Conservation (phyloP, 257 asterid species). For the Solanum okadae region DNA sequence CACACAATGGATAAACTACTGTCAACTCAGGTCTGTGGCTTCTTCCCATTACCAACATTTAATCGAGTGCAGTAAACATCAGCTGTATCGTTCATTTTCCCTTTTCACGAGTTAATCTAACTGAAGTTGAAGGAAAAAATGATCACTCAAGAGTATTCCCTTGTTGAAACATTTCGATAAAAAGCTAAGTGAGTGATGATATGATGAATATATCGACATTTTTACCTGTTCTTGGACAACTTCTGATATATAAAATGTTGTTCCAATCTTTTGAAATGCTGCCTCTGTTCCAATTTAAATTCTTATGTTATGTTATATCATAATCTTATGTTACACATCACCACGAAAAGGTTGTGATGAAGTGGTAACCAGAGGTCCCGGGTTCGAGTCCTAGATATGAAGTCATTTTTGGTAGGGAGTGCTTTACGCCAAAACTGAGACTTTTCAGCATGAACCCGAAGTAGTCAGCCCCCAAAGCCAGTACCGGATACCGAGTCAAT, state of each 20-base stretch:
- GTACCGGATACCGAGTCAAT: not conserved
- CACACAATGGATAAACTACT: not conserved
- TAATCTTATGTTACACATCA: not conserved
- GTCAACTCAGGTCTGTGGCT: not conserved
- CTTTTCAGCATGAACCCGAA: not conserved
- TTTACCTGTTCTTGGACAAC: not conserved
- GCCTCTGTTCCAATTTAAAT: not conserved
- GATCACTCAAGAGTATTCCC: not conserved
- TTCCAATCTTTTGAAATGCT: not conserved
- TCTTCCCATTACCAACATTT: not conserved
- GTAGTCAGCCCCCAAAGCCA: not conserved
- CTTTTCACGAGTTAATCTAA: not conserved
- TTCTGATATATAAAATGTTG: not conserved
- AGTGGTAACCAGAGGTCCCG: not conserved
- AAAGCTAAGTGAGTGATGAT: not conserved
- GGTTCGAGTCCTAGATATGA: not conserved
- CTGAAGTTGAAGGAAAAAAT: not conserved
- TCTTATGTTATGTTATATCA: not conserved
- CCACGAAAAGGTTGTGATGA: not conserved
- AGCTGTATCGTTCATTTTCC: not conserved
- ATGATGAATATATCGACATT: not conserved
- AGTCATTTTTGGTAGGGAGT: not conserved
- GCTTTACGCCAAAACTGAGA: not conserved
- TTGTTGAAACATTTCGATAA: not conserved
- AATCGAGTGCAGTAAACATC: not conserved